Evolutionary conservation across 2,329 filamentous ascomycete species (phyloP), one percentile per base, ranked within the genome.

Genomic region (Alternaria metachromatica): DNA sequence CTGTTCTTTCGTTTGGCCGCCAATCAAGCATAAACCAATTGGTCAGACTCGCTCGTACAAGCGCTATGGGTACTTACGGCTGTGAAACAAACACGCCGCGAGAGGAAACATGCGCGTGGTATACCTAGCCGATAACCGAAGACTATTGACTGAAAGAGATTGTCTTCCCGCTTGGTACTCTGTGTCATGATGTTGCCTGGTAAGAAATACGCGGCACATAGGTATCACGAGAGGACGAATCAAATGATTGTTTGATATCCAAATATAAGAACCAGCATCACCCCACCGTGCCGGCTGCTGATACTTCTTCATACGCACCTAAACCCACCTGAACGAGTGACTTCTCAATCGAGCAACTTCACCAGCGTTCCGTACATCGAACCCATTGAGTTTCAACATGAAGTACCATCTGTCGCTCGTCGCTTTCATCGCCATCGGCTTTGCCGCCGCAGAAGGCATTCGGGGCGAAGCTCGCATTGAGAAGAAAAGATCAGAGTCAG

Each of bases 391-490:
- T 30, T 15, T 53, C 66, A 73, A 45, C 9, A 78, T 78, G 75
- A 77, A 74, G 66, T 66, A 58, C 65, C 57, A 65, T 30, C 49
- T 70, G 41, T 55, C 68, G 53, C 64, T 79, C 53, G 67, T 82
- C 44, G 72, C 78, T 65, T 67, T 80, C 58, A 75, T 78, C 63
- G 73, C 78, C 59, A 62, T 83, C 45, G 80, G 15, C 37, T n/a
- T 37, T 37, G 37, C 76, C 62, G 71, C 75, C 45, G 79, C 82
- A 46, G 82, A 84, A 71, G 65, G 55, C 44, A 70, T 83, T 26
- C 72, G 75, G 9, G 64, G 82, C 61, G 30, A 25, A 25, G 12
- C 7, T 13, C 8, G 21, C 20, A 21, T 33, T 4, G 20, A 37
- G 20, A 28, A 12, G 7, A 15, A 30, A 6, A 37, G 37, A 3